A percentile compares a stretch with the other conserved stretches of the same genome.
Conservation (phyloP, 371 early-diverging fungal genomes). For the Rhizomucor miehei region DNA sequence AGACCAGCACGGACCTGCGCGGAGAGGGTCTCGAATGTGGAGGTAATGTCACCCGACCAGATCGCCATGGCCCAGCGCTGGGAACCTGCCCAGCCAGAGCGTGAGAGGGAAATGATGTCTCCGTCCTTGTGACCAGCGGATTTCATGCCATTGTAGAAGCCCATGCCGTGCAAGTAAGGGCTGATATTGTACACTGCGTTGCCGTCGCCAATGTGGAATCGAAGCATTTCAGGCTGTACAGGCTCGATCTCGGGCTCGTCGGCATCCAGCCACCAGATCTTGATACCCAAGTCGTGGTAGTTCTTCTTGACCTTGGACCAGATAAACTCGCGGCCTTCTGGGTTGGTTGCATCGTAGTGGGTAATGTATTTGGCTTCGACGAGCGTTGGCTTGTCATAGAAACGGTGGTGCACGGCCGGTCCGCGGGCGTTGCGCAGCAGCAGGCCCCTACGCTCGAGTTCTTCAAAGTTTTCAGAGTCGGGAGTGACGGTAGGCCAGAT, state of each 20-base stretch:
- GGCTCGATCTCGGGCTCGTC: constrained; percentile 14
- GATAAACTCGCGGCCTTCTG: constrained; percentile 15
- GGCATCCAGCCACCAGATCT: constrained; percentile 17
- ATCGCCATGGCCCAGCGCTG: constrained; percentile 18
- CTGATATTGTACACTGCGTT: constrained; percentile 10
- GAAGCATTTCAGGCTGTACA: constrained; percentile 16
- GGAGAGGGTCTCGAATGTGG: constrained; percentile 8
- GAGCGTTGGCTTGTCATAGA: constrained; percentile 11
- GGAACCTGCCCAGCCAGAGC: constrained; percentile 18
- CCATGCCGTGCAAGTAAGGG: constrained; percentile 14
- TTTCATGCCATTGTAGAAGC: constrained; percentile 14
- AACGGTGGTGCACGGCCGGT: constrained; percentile 13
- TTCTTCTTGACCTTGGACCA: constrained; percentile 17
- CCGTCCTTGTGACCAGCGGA: constrained; percentile 12
- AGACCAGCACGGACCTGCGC: constrained; percentile 18
- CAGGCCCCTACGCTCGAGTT: constrained; percentile 11
- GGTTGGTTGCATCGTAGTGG: constrained; percentile 17
- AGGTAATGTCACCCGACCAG: constrained; percentile 16
- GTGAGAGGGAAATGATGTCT: constrained; percentile 14
- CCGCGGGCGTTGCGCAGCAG: constrained; percentile 13
- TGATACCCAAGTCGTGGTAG: constrained; percentile 14
- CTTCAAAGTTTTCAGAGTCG: constrained; percentile 16
- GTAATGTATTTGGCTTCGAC: constrained; percentile 12
- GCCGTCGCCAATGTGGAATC: constrained; percentile 16
- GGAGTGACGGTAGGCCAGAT: constrained; percentile 14